phyloP scores from a whole-genome alignment of 305 asterid species.

The Rubia tinctorum region DNA sequence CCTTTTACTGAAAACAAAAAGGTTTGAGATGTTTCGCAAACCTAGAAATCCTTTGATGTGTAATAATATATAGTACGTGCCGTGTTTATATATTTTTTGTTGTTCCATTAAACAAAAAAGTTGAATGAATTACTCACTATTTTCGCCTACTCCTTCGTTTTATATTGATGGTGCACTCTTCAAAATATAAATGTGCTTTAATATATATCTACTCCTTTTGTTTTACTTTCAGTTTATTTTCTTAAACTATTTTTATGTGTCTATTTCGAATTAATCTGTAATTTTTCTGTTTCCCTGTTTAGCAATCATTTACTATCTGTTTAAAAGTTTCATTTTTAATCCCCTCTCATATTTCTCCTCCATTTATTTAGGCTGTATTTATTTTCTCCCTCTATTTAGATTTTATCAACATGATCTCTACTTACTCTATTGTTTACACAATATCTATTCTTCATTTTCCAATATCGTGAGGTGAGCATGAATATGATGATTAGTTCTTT shows the following conservation, averaged over 20 bases:
- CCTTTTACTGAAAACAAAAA: background rate
- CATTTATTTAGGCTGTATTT: background rate
- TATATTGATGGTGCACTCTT: too few species aligned
- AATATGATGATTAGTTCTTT: background rate
- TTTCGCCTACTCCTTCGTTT: background rate
- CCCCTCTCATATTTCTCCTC: background rate
- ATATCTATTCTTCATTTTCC: background rate
- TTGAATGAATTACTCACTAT: background rate
- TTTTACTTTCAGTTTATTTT: too few species aligned
- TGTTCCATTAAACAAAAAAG: constrained; percentile 11
- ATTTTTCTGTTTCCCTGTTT: background rate
- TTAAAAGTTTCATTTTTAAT: background rate
- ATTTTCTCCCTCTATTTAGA: background rate
- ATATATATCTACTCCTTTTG: too few species aligned
- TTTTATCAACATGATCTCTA: background rate
- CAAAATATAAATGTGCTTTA: too few species aligned
- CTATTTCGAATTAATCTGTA: background rate
- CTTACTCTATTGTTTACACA: background rate
- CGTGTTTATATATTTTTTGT: background rate
- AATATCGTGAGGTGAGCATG: background rate
- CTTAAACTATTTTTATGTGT: background rate
- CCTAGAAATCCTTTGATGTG: constrained; percentile 1
- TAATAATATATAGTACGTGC: background rate
- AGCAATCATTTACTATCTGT: background rate
- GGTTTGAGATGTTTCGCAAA: background rate